Conservation (phyloP, 2,329 filamentous ascomycete genomes). For the Fusarium tricinctum region DNA sequence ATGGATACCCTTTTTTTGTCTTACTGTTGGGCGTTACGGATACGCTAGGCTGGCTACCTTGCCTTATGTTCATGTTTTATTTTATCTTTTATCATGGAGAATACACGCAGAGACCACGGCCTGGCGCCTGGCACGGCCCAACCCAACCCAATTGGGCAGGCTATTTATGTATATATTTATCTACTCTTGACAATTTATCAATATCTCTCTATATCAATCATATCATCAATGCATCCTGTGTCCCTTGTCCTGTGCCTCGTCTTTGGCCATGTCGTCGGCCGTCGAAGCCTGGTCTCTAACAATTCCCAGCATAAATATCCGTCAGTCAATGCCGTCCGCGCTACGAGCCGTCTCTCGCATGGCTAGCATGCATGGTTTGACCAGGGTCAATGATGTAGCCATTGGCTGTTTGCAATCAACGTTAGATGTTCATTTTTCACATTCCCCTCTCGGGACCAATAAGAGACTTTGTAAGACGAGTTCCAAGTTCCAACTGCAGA, state of each 20-base stretch:
- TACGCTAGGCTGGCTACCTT: not conserved
- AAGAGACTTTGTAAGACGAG: constrained; percentile 1
- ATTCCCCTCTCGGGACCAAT: constrained; percentile 23
- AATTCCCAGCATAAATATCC: not conserved
- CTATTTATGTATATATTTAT: constrained; percentile 2
- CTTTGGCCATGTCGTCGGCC: constrained; percentile 15
- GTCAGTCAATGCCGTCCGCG: constrained; percentile 17
- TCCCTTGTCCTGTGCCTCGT: constrained; percentile 3
- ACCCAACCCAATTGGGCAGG: constrained; percentile 16
- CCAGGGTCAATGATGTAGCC: constrained; percentile 18
- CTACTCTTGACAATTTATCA: constrained; percentile 6
- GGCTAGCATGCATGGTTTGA: constrained; percentile 17
- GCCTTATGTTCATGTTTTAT: constrained; percentile 8
- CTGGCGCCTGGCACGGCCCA: constrained; percentile 39
- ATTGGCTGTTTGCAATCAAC: constrained; percentile 18
- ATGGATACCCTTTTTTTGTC: constrained; percentile 40
- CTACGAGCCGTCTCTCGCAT: constrained; percentile 40
- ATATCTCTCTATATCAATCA: constrained; percentile 1
- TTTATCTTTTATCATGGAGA: constrained; percentile 31
- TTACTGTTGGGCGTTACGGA: constrained; percentile 31
- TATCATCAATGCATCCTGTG: not conserved
- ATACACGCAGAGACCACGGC: constrained; percentile 40
- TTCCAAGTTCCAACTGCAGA: constrained; percentile 24
- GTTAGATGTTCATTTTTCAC: constrained; percentile 13
- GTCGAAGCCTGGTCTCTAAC: constrained; percentile 19